These are phyloP conservation scores for Didymellaceae sp. DNA, from an alignment of 2,329 filamentous ascomycete species.

Conservation along the genomic window DNA sequence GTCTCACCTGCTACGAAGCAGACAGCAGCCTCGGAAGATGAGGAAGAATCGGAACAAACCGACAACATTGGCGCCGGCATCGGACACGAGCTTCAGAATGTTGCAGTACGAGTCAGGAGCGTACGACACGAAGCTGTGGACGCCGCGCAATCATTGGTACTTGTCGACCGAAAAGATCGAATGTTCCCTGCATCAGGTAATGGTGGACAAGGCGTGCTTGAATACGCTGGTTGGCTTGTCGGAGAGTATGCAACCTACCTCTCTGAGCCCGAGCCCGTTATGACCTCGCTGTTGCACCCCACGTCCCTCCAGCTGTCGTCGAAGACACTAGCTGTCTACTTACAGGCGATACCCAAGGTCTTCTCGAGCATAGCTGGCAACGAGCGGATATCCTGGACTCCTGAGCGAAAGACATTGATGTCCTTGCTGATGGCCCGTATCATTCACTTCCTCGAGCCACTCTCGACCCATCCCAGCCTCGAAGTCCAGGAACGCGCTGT, in stretches of 20 bases:
- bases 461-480: conserved; percentile 81
- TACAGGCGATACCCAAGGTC: conserved; percentile 87
- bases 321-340: conserved; percentile 74
- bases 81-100: conserved; percentile 84
- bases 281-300: conserved; percentile 76
- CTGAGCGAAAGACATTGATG: conserved; percentile 74
- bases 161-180: conserved; percentile 66
- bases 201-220: conserved; percentile 69
- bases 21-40: conserved; percentile 31
- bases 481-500: conserved; percentile 96
- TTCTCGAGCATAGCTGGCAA: conserved; percentile 75
- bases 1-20: conserved; percentile 62
- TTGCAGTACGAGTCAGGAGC: conserved; percentile 88
- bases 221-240: conserved; percentile 80
- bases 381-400: conserved; percentile 71
- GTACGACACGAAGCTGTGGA: conserved; percentile 80
- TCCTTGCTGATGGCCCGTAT: conserved; percentile 82
- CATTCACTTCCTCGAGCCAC: conserved; percentile 78
- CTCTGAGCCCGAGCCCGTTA: conserved; percentile 70
- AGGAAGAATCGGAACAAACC: conserved; percentile 35
- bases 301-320: conserved; percentile 65
- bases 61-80: conserved; percentile 70
- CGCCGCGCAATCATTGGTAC: conserved; percentile 78
- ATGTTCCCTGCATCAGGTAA: conserved; percentile 60
- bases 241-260: conserved; percentile 86